phyloP scores from a whole-genome alignment of 768 basidiomycete genomes.

The Termitomyces sp. region DNA sequence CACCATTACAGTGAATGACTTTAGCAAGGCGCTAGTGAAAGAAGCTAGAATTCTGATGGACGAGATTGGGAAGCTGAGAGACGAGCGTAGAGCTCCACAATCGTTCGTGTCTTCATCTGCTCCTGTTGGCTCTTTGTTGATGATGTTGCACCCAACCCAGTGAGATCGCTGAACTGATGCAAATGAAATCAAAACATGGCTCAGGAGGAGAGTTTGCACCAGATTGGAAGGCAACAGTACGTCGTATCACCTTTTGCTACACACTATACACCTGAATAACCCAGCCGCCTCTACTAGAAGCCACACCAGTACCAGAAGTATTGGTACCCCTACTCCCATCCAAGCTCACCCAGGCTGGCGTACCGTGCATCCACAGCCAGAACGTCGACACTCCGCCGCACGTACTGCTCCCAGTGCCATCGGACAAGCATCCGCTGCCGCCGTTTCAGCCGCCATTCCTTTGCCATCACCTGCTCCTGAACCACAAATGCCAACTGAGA shows the following conservation, averaged over 20 bases:
- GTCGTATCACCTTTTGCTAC: slow-evolving; percentile 9
- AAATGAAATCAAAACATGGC: slow-evolving; percentile 78
- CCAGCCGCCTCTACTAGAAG: slow-evolving; percentile 26
- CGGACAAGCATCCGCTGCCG: background rate
- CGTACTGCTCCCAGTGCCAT: background rate
- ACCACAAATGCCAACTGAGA: slow-evolving; percentile 69
- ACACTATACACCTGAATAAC: too few relatives aligned
- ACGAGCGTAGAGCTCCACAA: slow-evolving; percentile 72
- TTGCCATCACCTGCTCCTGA: slow-evolving; percentile 41
- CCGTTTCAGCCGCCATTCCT: background rate
- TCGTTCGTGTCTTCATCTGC: slow-evolving; percentile 47
- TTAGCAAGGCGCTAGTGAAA: slow-evolving; percentile 76
- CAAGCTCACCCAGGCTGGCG: slow-evolving; percentile 78
- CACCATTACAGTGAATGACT: slow-evolving; percentile 60
- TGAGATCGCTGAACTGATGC: slow-evolving; percentile 84
- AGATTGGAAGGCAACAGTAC: slow-evolving; percentile 67
- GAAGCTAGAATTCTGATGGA: slow-evolving; percentile 78
- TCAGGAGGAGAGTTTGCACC: slow-evolving; percentile 78
- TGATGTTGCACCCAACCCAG: slow-evolving; percentile 32
- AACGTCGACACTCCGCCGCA: slow-evolving; percentile 34
- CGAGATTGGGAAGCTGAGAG: slow-evolving; percentile 79
- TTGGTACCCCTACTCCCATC: slow-evolving; percentile 37
- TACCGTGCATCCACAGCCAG: slow-evolving; percentile 62
- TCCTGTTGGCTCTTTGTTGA: background rate
- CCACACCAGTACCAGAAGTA: slow-evolving; percentile 27